phyloP scores from a whole-genome alignment of 352 stramenopile species.

The Phytophthora hibernalis region DNA sequence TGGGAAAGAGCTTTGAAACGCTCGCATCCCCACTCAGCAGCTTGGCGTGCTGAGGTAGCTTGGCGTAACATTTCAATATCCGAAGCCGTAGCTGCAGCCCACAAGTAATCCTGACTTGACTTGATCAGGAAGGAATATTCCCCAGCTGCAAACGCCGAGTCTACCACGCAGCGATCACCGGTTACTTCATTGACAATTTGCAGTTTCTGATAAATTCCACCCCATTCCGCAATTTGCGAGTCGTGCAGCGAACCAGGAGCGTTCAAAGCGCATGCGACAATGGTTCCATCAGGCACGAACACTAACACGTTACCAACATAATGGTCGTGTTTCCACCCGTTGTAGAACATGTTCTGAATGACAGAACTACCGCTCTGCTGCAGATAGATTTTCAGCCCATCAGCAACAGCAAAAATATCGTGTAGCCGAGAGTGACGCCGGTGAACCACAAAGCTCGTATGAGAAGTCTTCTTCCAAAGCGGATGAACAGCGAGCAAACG shows the following conservation, averaged over 20 bases:
- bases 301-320: slow-evolving; percentile 41
- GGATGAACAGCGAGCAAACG: slow-evolving; percentile 2
- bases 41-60: slow-evolving; percentile 4
- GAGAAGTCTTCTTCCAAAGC: background rate
- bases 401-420: background rate
- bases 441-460: background rate
- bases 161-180: slow-evolving; percentile 9
- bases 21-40: slow-evolving; percentile 23
- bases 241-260: slow-evolving; percentile 45
- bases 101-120: slow-evolving; percentile 1
- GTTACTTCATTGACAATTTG: background rate
- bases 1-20: slow-evolving; percentile 10
- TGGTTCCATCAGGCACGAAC: slow-evolving; percentile 38
- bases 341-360: slow-evolving; percentile 45
- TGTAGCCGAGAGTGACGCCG: background rate
- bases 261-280: slow-evolving; percentile 36
- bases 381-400: background rate
- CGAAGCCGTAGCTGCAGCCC: background rate
- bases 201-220: slow-evolving; percentile 9
- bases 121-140: slow-evolving; percentile 11
- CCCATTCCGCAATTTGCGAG: slow-evolving; percentile 16
- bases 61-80: background rate
- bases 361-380: background rate
- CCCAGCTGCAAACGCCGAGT: slow-evolving; percentile 16
- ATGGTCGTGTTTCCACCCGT: slow-evolving; percentile 47